These are phyloP conservation scores for Xylariaceae sp. DNA, from an alignment of 2,329 filamentous ascomycete genomes.

Conservation along the genomic window DNA sequence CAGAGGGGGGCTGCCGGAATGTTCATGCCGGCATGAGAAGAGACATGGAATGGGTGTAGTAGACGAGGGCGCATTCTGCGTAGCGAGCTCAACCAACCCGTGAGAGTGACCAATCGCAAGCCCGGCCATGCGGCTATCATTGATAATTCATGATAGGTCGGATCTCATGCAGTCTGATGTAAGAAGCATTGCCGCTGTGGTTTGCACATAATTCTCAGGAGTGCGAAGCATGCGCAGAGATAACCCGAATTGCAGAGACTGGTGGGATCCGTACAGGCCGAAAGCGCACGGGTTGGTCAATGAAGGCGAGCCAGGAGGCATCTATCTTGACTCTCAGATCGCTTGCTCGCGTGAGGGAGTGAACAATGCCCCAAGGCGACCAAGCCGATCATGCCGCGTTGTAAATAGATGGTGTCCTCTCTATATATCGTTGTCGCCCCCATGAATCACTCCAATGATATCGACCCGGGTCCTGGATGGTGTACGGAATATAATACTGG, in stretches of 20 bases:
- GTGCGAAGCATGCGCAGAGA: conserved; percentile 1
- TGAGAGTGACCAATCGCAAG: conserved; percentile 29
- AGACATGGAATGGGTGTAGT: neutral
- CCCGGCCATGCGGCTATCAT: conserved; percentile 31
- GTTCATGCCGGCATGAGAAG: neutral
- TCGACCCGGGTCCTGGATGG: conserved; percentile 2
- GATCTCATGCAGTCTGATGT: conserved; percentile 25
- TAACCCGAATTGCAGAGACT: conserved; percentile 13
- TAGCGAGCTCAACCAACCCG: conserved; percentile 19
- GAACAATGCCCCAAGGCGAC: no score
- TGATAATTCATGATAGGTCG: conserved; percentile 27
- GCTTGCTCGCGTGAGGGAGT: neutral
- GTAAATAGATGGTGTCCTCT: conserved; percentile 1
- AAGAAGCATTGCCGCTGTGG: conserved; percentile 7
- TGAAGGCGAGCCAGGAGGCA: neutral
- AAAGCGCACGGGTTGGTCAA: conserved; percentile 7
- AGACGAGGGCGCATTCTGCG: conserved; percentile 15
- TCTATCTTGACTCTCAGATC: conserved; percentile 1
- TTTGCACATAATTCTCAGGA: conserved; percentile 11
- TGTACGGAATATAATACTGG: neutral
- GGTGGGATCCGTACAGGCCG: conserved; percentile 1
- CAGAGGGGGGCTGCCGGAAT: conserved; percentile 19
- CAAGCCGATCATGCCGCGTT: neutral
- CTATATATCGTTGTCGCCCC: neutral
- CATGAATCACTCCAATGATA: neutral